Evolutionary conservation across 208 protist species (phyloP).

Genomic region (Leishmania martiniquensis): DNA sequence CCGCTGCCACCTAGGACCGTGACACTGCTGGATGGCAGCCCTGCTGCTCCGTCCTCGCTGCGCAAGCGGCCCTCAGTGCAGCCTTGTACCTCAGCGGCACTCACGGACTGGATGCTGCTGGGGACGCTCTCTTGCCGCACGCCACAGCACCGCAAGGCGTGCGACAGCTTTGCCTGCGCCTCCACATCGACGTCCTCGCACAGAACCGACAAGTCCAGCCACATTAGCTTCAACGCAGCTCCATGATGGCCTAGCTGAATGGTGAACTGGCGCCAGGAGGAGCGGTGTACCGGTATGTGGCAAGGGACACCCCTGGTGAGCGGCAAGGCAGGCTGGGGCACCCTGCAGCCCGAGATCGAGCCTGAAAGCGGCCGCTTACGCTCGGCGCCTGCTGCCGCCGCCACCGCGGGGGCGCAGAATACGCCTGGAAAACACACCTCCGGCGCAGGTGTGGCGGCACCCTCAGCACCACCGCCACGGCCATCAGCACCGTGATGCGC

Average conservation of each 20-base stretch:
- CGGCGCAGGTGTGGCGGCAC: background rate
- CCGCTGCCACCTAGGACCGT: too few species aligned
- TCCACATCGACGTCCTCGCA: constrained; percentile 53
- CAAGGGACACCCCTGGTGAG: constrained; percentile 37
- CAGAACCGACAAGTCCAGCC: constrained; percentile 48
- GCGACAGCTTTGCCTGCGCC: constrained; percentile 43
- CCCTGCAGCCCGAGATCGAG: background rate
- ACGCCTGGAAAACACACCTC: constrained; percentile 25
- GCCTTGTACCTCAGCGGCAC: background rate
- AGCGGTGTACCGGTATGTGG: constrained; percentile 39
- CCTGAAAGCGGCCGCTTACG: background rate
- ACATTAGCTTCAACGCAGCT: constrained; percentile 52
- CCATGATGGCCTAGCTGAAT: constrained; percentile 57
- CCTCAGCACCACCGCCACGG: background rate
- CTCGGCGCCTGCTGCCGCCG: background rate
- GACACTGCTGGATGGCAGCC: too few species aligned
- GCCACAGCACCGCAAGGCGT: constrained; percentile 57
- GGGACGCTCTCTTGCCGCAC: constrained; percentile 23
- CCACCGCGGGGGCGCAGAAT: constrained; percentile 5
- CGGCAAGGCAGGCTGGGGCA: background rate
- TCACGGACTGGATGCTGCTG: background rate
- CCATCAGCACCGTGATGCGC: background rate
- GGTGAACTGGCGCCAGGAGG: constrained; percentile 46
- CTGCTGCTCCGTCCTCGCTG: too few species aligned
- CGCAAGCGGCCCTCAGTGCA: background rate